Conservation (phyloP, 495 filamentous ascomycete genomes). For the Annulohypoxylon bovei region DNA sequence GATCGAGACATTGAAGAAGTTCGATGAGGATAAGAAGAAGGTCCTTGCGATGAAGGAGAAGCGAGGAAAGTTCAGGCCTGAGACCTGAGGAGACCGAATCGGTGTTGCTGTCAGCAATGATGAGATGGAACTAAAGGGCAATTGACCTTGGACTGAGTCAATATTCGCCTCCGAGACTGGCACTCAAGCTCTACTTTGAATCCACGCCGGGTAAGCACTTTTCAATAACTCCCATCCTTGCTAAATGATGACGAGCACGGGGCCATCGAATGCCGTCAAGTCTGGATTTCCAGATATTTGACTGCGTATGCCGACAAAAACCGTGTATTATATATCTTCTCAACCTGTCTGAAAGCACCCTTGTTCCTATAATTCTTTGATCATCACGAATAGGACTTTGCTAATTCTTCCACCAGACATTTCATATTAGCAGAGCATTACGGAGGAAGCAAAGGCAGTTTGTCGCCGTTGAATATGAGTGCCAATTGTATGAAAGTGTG, state of each 20-base stretch:
- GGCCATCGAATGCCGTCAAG: conserved; percentile 58
- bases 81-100: conserved; percentile 49
- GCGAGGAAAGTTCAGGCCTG: conserved; percentile 67
- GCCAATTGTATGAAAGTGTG: neutral
- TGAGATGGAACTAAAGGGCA: neutral
- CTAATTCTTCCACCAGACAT: conserved; percentile 10
- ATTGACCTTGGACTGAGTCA: neutral
- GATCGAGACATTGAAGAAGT: conserved; percentile 69
- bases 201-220: conserved; percentile 13
- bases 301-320: conserved; percentile 56
- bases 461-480: neutral
- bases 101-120: neutral
- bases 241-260: conserved; percentile 64
- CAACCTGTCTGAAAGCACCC: conserved; percentile 54
- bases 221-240: neutral
- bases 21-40: conserved; percentile 72
- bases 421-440: neutral
- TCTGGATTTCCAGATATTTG: conserved; percentile 39
- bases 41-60: conserved; percentile 68
- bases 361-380: neutral
- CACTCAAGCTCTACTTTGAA: neutral
- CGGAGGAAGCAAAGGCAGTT: neutral
- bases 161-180: neutral
- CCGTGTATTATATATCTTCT: conserved; percentile 63
- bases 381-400: neutral